Percentiles rank a stretch among this genome's conserved stretches.
Evolutionary conservation across 1,284 basidiomycete genomes (phyloP).

Genomic region (Ganoderma lucidum): DNA sequence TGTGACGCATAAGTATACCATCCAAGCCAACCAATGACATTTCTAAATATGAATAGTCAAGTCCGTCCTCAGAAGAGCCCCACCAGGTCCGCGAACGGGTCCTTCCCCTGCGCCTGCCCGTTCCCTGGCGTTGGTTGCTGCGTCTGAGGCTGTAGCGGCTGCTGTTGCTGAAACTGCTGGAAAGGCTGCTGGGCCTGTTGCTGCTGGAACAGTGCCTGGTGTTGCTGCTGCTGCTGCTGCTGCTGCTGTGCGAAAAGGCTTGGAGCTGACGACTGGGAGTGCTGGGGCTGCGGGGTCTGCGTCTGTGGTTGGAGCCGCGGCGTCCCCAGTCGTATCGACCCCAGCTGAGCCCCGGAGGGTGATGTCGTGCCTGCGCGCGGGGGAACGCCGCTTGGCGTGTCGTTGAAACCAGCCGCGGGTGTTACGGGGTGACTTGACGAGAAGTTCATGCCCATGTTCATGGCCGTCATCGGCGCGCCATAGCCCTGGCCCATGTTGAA

Average conservation of each 20-base stretch:
- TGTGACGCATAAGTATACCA: conserved; percentile 6
- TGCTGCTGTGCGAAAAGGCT: not conserved
- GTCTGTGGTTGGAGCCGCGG: conserved; percentile 35
- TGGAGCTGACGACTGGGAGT: not conserved
- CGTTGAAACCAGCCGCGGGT: conserved; percentile 20
- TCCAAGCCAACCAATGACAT: conserved; percentile 18
- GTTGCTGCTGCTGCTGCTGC: conserved; percentile 32
- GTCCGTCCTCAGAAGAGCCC: conserved; percentile 65
- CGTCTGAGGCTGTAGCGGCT: conserved; percentile 32
- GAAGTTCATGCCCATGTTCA: conserved; percentile 22
- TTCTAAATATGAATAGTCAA: conserved; percentile 24
- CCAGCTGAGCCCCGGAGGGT: conserved; percentile 29
- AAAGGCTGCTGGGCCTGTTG: conserved; percentile 17
- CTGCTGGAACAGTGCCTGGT: conserved; percentile 31
- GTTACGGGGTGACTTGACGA: conserved; percentile 20
- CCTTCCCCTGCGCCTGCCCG: conserved; percentile 60
- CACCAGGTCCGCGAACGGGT: conserved; percentile 83
- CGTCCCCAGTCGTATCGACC: conserved; percentile 41
- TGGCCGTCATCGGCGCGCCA: conserved; percentile 9
- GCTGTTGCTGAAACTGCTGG: conserved; percentile 32
- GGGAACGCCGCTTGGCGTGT: conserved; percentile 10
- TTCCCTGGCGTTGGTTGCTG: conserved; percentile 33
- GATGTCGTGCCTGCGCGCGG: conserved; percentile 31
- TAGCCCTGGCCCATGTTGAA: conserved; percentile 20
- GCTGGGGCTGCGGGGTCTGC: conserved; percentile 16